Base-by-base conservation (phyloP, 805 yeast species). In the Wickerhamiella sergipiensis region DNA sequence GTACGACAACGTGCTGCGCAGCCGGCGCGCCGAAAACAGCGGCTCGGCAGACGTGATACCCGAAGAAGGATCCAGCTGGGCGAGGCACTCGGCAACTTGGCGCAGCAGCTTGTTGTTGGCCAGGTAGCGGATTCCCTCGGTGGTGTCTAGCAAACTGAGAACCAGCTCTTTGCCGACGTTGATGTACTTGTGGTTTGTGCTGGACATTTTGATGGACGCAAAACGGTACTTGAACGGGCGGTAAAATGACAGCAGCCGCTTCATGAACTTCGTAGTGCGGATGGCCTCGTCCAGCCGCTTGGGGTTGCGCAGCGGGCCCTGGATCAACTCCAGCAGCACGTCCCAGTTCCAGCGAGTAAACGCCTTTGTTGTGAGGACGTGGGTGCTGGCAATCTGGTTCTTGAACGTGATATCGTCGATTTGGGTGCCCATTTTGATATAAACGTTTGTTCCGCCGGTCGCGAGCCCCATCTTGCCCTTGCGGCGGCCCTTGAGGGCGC, bases 161-260 rank as follows among this genome's bases (percentile, higher is more conserved):
- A 92, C 69, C 33, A 92, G 72, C 47, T 78, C 83, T 58, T 88
- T 78, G 0, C 96, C 97, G 3, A 84, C 81, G 48, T 71, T 74
- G 12, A 85, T 75, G 57, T 80, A 85, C 53, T 75, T 73, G 23
- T 72, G 73, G 22, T 81, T 74, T 31, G 71, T 65, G 7, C 45
- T 42, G 1, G 79, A 69, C 51, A 71, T 71, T 52, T 76, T 68
- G 45, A 79, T 66, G 24, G 71, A 67, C 7, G 84, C 71, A 64
- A 88, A 90, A 50, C 96, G 71, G 59, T 81, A 79, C 66, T 94
- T 89, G 68, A 89, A 83, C 0, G 99, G 98, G 50, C 97, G 72
- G 63, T 80, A 90, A 63, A 90, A 92, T 1, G 95, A 85, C 58
- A 89, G 64, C 23, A 92, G 64, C 51, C 96, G 69, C 61, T 90